These are phyloP conservation scores for Dalbergia oliveri DNA, from an alignment of 306 rosid species.

Conservation along the genomic window DNA sequence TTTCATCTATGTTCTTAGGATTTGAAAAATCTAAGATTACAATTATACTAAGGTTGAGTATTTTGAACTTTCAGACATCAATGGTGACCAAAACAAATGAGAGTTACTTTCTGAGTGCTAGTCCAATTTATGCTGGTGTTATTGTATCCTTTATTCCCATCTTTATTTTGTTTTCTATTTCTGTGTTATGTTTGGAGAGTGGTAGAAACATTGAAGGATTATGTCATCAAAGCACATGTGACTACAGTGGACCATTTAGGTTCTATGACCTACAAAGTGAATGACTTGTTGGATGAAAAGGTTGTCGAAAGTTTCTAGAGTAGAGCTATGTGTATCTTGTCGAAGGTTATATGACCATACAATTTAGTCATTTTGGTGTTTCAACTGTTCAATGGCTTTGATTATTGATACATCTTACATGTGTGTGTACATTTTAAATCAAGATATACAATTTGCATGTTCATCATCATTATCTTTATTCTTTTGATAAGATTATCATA, in stretches of 20 bases:
- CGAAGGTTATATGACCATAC: no score
- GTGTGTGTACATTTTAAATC: background rate
- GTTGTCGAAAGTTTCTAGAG: slow-evolving; percentile 90
- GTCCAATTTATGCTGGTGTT: slow-evolving; percentile 13
- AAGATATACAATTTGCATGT: background rate
- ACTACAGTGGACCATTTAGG: slow-evolving; percentile 99
- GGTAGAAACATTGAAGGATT: slow-evolving; percentile 94
- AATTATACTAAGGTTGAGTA: slow-evolving; percentile 95
- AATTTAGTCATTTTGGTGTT: slow-evolving; percentile 28
- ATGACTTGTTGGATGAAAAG: slow-evolving; percentile 92
- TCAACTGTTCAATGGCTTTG: background rate
- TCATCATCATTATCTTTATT: background rate
- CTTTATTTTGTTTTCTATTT: slow-evolving; percentile 32
- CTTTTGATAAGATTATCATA: background rate
- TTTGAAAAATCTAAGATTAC: slow-evolving; percentile 89
- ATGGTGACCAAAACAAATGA: slow-evolving; percentile 96
- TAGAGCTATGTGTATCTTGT: slow-evolving; percentile 87
- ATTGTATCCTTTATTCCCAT: background rate
- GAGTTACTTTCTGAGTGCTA: slow-evolving; percentile 51
- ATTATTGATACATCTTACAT: background rate
- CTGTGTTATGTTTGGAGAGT: slow-evolving; percentile 59
- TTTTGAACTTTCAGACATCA: slow-evolving; percentile 90
- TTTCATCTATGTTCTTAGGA: slow-evolving; percentile 66
- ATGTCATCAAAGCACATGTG: slow-evolving; percentile 93
- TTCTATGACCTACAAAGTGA: slow-evolving; percentile 91